Conservation (phyloP, 2,329 filamentous ascomycete genomes). For the Pseudovirgaria hyperparasitica region DNA sequence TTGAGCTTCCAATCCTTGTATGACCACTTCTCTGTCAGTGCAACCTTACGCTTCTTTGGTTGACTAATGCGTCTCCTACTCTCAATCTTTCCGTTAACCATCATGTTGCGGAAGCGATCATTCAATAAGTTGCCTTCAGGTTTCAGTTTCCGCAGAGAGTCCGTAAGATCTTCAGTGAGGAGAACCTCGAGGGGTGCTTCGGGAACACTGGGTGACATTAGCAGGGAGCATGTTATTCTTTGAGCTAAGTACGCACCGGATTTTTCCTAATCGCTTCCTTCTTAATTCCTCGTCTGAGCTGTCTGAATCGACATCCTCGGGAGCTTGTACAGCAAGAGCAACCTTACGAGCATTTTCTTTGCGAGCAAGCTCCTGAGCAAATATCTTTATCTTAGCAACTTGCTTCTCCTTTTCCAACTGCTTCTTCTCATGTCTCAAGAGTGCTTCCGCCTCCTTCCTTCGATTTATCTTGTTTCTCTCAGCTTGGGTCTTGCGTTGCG, state of each 20-base stretch:
- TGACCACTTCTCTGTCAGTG: conserved; percentile 88
- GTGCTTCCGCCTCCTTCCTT: conserved; percentile 74
- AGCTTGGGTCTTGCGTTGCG: conserved; percentile 70
- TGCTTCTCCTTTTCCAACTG: conserved; percentile 64
- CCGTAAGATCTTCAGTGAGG: conserved; percentile 36
- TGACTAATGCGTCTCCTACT: conserved; percentile 65
- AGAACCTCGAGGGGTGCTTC: conserved; percentile 46
- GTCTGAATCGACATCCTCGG: conserved; percentile 18
- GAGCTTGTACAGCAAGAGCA: conserved; percentile 12
- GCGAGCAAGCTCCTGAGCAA: conserved; percentile 50
- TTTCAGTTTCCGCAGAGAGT: conserved; percentile 44
- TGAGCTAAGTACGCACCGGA: conserved; percentile 26
- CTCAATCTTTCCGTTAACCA: conserved; percentile 84
- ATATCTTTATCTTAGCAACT: conserved; percentile 55
- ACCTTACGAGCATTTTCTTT: conserved; percentile 37
- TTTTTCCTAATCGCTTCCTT: conserved; percentile 58
- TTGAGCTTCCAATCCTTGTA: conserved; percentile 79
- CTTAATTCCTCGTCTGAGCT: conserved; percentile 40
- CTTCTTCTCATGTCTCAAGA: conserved; percentile 61
- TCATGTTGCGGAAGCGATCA: conserved; percentile 78
- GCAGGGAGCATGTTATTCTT: conserved; percentile 4
- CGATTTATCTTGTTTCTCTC: conserved; percentile 83
- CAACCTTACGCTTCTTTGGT: conserved; percentile 68
- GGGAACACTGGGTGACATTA: conserved; percentile 42
- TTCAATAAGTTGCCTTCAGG: conserved; percentile 93